phyloP scores from a whole-genome alignment of 331 rosid genomes.

The Spiraea crenata region DNA sequence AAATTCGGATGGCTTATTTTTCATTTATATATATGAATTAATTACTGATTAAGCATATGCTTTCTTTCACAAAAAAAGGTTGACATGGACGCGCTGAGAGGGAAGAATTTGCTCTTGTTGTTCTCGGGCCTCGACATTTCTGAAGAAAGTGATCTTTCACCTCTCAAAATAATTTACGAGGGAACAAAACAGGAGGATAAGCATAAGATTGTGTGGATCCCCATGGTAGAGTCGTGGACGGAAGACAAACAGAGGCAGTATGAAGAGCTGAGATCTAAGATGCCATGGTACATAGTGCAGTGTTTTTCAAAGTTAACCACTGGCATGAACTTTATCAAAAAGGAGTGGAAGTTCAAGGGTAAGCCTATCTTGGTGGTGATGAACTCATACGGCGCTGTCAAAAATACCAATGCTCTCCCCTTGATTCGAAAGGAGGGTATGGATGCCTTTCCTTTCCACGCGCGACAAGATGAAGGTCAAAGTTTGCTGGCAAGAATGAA shows the following conservation, averaged over 20 bases:
- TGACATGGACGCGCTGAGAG: background rate
- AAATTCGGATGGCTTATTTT: too few relatives aligned
- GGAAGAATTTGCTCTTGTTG: background rate
- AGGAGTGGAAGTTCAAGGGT: too few relatives aligned
- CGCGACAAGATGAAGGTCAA: too few relatives aligned
- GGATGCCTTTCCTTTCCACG: too few relatives aligned
- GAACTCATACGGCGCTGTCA: background rate
- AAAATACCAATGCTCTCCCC: background rate
- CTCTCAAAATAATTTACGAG: background rate
- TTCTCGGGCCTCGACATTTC: background rate
- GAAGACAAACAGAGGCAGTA: background rate
- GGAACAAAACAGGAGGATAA: background rate
- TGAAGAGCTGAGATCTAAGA: background rate
- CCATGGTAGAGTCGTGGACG: background rate
- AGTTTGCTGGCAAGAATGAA: too few relatives aligned
- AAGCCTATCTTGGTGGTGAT: background rate
- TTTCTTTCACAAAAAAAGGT: background rate
- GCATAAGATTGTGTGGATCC: slow-evolving; percentile 4
- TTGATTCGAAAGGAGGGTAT: background rate
- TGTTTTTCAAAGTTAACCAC: background rate
- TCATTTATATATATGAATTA: too few relatives aligned
- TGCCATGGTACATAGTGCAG: background rate
- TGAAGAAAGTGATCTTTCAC: background rate
- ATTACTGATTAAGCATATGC: too few relatives aligned
- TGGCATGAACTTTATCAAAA: too few relatives aligned